Conservation (phyloP, 2,329 filamentous ascomycete genomes). For the Ceratocystis papillata region DNA sequence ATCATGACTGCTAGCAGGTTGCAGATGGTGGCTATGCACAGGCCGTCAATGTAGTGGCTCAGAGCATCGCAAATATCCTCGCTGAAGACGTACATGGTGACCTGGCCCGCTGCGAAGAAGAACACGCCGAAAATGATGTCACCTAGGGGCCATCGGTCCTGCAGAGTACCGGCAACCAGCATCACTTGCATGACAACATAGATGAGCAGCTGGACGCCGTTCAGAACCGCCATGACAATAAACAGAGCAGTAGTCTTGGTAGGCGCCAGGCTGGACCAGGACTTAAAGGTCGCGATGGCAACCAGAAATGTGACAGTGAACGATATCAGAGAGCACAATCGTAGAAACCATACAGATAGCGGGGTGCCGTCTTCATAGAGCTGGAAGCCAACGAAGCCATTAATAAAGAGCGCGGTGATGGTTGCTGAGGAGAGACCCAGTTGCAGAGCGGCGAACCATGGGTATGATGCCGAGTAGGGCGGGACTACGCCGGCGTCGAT, state of each 20-base stretch:
- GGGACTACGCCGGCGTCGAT: constrained; percentile 89
- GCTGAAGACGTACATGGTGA: constrained; percentile 84
- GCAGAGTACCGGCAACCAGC: constrained; percentile 76
- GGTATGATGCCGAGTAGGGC: constrained; percentile 66
- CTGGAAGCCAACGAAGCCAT: constrained; percentile 97
- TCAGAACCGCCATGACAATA: constrained; percentile 82
- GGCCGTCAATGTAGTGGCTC: constrained; percentile 84
- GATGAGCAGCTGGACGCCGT: constrained; percentile 72
- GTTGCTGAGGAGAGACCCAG: constrained; percentile 75
- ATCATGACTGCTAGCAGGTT: constrained; percentile 97
- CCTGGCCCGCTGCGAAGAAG: constrained; percentile 86
- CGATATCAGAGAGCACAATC: constrained; percentile 64
- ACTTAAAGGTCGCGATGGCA: constrained; percentile 83
- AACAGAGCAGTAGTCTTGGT: constrained; percentile 83
- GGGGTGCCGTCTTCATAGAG: constrained; percentile 94
- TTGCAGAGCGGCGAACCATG: constrained; percentile 85
- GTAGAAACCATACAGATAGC: constrained; percentile 84
- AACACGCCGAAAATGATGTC: constrained; percentile 84
- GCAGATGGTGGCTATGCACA: constrained; percentile 89
- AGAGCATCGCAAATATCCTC: constrained; percentile 70
- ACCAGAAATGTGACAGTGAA: constrained; percentile 82
- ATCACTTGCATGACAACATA: constrained; percentile 83
- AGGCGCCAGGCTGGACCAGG: constrained; percentile 74
- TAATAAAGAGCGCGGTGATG: constrained; percentile 82
- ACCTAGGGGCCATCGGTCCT: constrained; percentile 90